phyloP scores from a whole-genome alignment of 2,329 filamentous ascomycete species.

The Byssoonygena ceratinophila region DNA sequence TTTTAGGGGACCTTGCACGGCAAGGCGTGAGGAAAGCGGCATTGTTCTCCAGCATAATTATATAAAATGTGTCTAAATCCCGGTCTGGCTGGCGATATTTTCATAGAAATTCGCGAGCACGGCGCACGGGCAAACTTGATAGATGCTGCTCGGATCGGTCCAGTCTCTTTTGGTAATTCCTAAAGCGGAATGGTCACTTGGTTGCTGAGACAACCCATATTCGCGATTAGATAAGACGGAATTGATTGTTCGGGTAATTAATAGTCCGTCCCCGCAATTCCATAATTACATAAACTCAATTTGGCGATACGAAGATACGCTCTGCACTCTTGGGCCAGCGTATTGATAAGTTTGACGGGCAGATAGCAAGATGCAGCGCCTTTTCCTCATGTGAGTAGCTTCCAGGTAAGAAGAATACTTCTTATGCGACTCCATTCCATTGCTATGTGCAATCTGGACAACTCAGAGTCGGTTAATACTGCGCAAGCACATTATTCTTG shows the following conservation, averaged over 20 bases:
- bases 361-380: too few relatives aligned
- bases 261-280: too few relatives aligned
- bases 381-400: too few relatives aligned
- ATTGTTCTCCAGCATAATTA: neutral
- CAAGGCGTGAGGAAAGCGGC: neutral
- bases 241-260: neutral
- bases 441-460: too few relatives aligned
- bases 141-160: neutral
- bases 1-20: neutral
- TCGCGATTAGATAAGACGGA: neutral
- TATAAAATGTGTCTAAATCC: neutral
- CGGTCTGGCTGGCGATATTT: neutral
- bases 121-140: neutral
- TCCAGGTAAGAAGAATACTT: too few relatives aligned
- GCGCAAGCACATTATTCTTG: neutral
- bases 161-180: conserved; percentile 12
- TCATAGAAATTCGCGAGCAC: neutral
- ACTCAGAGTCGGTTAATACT: too few relatives aligned
- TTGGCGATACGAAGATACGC: too few relatives aligned
- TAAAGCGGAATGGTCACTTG: conserved; percentile 1
- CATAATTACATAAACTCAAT: neutral
- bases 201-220: conserved; percentile 2
- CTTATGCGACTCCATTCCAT: too few relatives aligned
- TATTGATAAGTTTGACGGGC: too few relatives aligned
- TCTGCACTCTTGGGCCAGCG: too few relatives aligned